Percentiles rank a stretch among this genome's conserved stretches.
Evolutionary conservation across 2,329 filamentous ascomycete genomes (phyloP).

Genomic region (Neocucurbitaria cava): DNA sequence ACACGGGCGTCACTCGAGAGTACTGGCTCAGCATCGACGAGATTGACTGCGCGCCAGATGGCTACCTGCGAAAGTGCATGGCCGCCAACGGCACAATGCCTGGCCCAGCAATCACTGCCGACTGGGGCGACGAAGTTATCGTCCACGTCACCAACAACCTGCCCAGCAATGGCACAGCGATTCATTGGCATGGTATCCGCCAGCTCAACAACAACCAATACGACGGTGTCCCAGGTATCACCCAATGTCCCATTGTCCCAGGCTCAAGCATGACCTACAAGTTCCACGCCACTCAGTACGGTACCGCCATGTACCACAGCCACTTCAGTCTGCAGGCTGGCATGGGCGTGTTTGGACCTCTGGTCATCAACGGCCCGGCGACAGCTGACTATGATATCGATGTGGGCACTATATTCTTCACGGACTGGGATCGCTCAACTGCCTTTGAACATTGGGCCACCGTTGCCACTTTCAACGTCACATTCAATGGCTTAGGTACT

Average conservation of each 20-base stretch:
- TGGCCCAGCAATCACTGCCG: background rate
- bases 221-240: slow-evolving; percentile 82
- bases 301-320: slow-evolving; percentile 71
- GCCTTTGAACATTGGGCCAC: slow-evolving; percentile 38
- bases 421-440: slow-evolving; percentile 50
- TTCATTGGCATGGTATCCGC: slow-evolving; percentile 60
- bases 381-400: slow-evolving; percentile 48
- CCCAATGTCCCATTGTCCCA: slow-evolving; percentile 65
- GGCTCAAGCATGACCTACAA: slow-evolving; percentile 70
- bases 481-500: slow-evolving; percentile 50
- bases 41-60: background rate
- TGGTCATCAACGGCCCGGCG: slow-evolving; percentile 49
- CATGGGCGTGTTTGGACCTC: slow-evolving; percentile 48
- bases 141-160: slow-evolving; percentile 47
- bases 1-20: too few relatives aligned
- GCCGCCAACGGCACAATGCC: background rate
- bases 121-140: slow-evolving; percentile 55
- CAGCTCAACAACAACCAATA: slow-evolving; percentile 65
- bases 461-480: background rate
- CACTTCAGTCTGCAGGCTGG: slow-evolving; percentile 59
- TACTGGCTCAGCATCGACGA: background rate
- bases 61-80: background rate
- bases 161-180: slow-evolving; percentile 16
- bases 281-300: slow-evolving; percentile 63
- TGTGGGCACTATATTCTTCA: slow-evolving; percentile 46